Conservation (phyloP, 345 rosid species). For the Kandelia obovata region DNA sequence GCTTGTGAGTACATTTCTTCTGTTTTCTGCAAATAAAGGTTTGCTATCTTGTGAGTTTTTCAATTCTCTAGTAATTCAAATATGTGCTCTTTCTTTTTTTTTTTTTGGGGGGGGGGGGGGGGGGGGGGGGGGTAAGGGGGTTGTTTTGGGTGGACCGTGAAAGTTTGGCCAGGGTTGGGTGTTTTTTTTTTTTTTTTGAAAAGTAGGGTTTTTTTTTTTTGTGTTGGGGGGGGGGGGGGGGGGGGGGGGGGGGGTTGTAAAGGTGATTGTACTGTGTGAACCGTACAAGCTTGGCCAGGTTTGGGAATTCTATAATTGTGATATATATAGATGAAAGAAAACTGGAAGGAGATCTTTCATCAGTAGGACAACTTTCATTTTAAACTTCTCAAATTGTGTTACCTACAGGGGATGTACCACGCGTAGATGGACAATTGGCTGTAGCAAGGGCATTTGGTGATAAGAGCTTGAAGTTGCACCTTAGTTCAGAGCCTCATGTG, state of each 20-base stretch:
- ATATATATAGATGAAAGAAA: neutral
- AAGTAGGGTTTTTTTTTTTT: too few species aligned
- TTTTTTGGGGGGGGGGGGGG: too few species aligned
- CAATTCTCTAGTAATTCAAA: neutral
- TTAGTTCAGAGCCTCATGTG: slow-evolving; percentile 82
- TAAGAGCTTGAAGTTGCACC: slow-evolving; percentile 73
- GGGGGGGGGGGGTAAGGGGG: too few species aligned
- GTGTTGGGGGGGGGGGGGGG: too few species aligned
- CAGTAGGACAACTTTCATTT: too few species aligned
- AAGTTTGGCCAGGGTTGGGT: too few species aligned
- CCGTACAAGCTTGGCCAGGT: neutral
- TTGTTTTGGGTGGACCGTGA: too few species aligned
- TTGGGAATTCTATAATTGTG: neutral
- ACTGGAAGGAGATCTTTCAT: neutral
- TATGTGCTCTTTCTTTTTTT: neutral
- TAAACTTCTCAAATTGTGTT: neutral
- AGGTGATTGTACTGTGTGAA: neutral
- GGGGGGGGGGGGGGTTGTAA: neutral
- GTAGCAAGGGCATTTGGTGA: slow-evolving; percentile 95
- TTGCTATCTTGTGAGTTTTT: neutral
- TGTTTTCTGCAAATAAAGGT: neutral
- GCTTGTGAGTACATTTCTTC: neutral
- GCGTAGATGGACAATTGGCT: slow-evolving; percentile 89
- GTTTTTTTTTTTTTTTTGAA: too few species aligned
- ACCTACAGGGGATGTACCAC: slow-evolving; percentile 75